Evolutionary conservation across 805 yeast genomes (phyloP).

Genomic region (Starmerella cellae): DNA sequence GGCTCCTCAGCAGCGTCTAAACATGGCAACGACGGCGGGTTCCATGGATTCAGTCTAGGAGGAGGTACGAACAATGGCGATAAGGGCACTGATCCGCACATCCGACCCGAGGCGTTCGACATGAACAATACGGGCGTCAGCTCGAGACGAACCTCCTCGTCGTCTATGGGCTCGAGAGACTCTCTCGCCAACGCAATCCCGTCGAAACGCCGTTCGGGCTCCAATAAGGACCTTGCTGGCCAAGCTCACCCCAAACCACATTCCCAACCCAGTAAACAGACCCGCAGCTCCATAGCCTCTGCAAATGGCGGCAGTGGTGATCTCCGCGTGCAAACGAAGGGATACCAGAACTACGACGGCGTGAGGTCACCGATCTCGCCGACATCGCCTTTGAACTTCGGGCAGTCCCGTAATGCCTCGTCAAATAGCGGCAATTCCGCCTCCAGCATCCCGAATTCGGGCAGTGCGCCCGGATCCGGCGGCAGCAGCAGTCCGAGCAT

Average conservation of each 20-base stretch:
- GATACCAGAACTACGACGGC: not conserved
- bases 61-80: not conserved
- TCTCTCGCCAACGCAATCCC: constrained; percentile 5
- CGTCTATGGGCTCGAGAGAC: constrained; percentile 7
- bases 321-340: not conserved
- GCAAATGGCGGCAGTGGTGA: not conserved
- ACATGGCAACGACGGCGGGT: constrained; percentile 1
- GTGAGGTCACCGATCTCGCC: not conserved
- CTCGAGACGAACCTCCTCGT: constrained; percentile 17
- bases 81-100: constrained; percentile 12
- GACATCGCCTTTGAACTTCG: not conserved
- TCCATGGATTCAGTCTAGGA: not conserved
- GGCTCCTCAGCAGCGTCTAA: not conserved
- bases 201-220: constrained; percentile 9
- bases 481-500: not conserved
- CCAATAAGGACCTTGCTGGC: constrained; percentile 6
- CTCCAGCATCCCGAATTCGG: not conserved
- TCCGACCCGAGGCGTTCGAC: constrained; percentile 25
- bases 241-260: constrained; percentile 2
- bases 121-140: constrained; percentile 22
- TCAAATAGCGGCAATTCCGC: no score
- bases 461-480: not conserved
- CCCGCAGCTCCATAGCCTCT: not conserved
- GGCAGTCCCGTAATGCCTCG: no score
- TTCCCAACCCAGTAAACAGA: constrained; percentile 8